These are phyloP conservation scores for Quercus engelmannii DNA, from an alignment of 306 rosid species.

Conservation along the genomic window DNA sequence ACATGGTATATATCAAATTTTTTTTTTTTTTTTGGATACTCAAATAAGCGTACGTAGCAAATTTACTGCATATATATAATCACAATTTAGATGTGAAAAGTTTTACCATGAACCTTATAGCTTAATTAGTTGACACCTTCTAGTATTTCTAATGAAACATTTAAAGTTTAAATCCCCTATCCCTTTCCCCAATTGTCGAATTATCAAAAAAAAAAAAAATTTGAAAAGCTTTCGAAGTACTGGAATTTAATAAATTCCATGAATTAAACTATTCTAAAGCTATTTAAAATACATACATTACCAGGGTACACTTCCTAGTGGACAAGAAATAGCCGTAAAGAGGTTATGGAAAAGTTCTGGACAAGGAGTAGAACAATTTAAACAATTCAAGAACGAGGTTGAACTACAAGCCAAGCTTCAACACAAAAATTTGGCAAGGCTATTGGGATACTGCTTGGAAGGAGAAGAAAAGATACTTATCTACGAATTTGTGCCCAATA, in stretches of 20 bases:
- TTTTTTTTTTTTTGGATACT: background rate
- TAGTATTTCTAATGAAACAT: too few relatives aligned
- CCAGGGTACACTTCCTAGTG: conserved; percentile 24
- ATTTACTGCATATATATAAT: background rate
- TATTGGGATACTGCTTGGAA: conserved; percentile 20
- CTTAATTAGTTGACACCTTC: fast-evolving
- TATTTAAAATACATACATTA: background rate
- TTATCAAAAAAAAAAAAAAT: background rate
- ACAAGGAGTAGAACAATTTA: conserved; percentile 1
- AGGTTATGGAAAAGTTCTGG: conserved; percentile 2
- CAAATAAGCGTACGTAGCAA: background rate
- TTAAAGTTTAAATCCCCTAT: too few relatives aligned
- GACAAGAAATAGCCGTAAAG: conserved; percentile 22
- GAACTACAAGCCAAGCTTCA: conserved; percentile 17
- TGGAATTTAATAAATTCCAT: background rate
- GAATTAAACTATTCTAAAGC: background rate
- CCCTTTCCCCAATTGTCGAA: too few relatives aligned
- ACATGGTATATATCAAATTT: conserved; percentile 2
- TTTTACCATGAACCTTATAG: too few relatives aligned
- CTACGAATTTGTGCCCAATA: conserved; percentile 24
- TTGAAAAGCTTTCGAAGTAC: background rate
- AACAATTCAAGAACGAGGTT: conserved; percentile 21
- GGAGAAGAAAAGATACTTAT: conserved; percentile 18
- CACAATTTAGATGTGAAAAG: too few relatives aligned
- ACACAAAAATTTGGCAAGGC: conserved; percentile 17